Percentiles rank a stretch among this genome's conserved stretches.
Evolutionary conservation across 2,329 filamentous ascomycete species (phyloP).

Genomic region (Trematosphaeria pertusa): DNA sequence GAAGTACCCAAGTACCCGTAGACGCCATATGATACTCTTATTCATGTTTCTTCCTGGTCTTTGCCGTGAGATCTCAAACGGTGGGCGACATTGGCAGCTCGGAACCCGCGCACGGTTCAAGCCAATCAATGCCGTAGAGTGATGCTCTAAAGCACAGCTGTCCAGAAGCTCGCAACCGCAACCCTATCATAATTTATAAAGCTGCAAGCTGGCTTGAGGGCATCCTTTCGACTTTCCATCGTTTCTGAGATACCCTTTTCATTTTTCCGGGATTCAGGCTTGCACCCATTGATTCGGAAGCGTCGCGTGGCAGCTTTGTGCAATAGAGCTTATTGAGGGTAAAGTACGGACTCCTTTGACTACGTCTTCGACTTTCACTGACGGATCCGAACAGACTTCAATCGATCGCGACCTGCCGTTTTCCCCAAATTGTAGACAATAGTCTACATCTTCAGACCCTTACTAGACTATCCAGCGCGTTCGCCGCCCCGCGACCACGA

Average conservation of each 20-base stretch:
- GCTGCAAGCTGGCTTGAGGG: slow-evolving; percentile 29
- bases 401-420: not conserved
- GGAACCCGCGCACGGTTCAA: slow-evolving; percentile 44
- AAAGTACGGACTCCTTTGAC: slow-evolving; percentile 17
- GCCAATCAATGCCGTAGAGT: slow-evolving; percentile 35
- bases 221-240: slow-evolving; percentile 22
- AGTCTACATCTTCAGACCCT: not conserved
- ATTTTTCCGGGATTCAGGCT: slow-evolving; percentile 8
- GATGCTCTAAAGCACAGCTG: slow-evolving; percentile 44
- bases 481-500: slow-evolving; percentile 25
- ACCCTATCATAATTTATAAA: slow-evolving; percentile 20
- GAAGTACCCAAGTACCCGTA: no score
- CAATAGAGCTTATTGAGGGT: slow-evolving; percentile 26
- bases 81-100: slow-evolving; percentile 21
- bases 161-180: slow-evolving; percentile 36
- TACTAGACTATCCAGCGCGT: slow-evolving; percentile 3
- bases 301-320: slow-evolving; percentile 27
- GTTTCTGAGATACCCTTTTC: slow-evolving; percentile 35
- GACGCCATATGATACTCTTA: not conserved
- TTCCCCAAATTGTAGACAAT: no score
- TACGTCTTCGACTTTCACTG: not conserved
- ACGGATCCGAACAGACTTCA: not conserved
- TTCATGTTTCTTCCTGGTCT: slow-evolving; percentile 2
- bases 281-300: slow-evolving; percentile 10
- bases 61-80: slow-evolving; percentile 17